These are phyloP conservation scores for Ophiostoma triangulosporum DNA, from an alignment of 2,329 filamentous ascomycete genomes.

Conservation along the genomic window DNA sequence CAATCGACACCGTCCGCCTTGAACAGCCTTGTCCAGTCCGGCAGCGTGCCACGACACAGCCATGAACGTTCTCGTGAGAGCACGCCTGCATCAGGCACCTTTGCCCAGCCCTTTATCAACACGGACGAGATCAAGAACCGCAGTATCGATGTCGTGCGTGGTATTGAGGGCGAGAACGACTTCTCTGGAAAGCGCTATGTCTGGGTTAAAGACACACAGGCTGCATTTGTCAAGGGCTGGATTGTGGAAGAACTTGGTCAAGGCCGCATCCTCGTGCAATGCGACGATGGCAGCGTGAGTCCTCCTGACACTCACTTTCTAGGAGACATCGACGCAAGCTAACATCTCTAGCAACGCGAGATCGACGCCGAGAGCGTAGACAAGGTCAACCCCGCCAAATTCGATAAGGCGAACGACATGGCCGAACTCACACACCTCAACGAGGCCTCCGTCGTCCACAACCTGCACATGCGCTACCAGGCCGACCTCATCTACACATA, in stretches of 20 bases:
- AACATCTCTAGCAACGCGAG: slow-evolving; percentile 57
- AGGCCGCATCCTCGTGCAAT: slow-evolving; percentile 69
- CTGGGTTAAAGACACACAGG: slow-evolving; percentile 79
- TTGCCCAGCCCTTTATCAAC: slow-evolving; percentile 93
- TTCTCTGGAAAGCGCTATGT: slow-evolving; percentile 98
- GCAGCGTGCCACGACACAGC: slow-evolving; percentile 24
- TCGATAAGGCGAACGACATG: slow-evolving; percentile 99
- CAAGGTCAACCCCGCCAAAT: slow-evolving; percentile 98
- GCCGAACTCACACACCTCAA: slow-evolving; percentile 96
- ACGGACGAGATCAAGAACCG: slow-evolving; percentile 55
- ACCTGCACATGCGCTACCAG: slow-evolving; percentile 88
- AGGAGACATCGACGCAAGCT: slow-evolving; percentile 1
- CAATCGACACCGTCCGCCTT: slow-evolving; percentile 6
- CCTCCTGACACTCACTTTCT: background rate
- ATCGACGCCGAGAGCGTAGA: slow-evolving; percentile 79
- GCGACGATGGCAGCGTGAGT: slow-evolving; percentile 76
- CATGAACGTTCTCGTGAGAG: slow-evolving; percentile 50
- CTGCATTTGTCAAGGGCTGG: slow-evolving; percentile 85
- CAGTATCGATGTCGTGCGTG: slow-evolving; percentile 41
- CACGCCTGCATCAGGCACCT: slow-evolving; percentile 60
- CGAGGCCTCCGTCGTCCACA: slow-evolving; percentile 94
- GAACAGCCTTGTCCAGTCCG: slow-evolving; percentile 10
- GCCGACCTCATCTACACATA: slow-evolving; percentile 97
- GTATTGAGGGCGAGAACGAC: slow-evolving; percentile 94
- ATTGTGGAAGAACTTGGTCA: slow-evolving; percentile 67